These are phyloP conservation scores for Lumnitzera littorea DNA, from an alignment of 345 rosid species.

Conservation along the genomic window DNA sequence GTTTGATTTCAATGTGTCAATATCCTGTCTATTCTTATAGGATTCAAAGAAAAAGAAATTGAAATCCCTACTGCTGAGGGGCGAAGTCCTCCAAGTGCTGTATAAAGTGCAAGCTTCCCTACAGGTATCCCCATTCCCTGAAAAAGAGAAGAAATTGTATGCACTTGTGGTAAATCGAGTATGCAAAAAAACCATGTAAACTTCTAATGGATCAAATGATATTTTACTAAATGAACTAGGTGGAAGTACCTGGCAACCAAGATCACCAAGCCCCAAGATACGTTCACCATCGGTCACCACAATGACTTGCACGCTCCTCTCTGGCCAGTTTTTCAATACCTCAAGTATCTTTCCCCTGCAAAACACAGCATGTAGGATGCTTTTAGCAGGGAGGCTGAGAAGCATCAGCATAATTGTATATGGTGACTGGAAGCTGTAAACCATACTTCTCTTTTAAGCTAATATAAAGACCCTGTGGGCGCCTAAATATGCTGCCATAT, in stretches of 20 bases:
- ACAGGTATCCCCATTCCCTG: slow-evolving; percentile 99
- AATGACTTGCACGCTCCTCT: slow-evolving; percentile 84
- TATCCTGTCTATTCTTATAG: too few relatives aligned
- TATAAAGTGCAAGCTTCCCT: slow-evolving; percentile 78
- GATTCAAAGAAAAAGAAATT: not conserved
- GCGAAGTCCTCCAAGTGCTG: slow-evolving; percentile 83
- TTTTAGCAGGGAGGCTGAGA: not conserved
- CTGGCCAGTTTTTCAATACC: slow-evolving; percentile 93
- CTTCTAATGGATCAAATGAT: too few relatives aligned
- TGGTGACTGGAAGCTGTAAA: too few relatives aligned
- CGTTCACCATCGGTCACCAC: slow-evolving; percentile 98
- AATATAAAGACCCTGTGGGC: slow-evolving; percentile 91
- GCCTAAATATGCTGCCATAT: slow-evolving; percentile 87
- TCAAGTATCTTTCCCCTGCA: slow-evolving; percentile 84
- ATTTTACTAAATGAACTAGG: not conserved
- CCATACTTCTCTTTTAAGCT: slow-evolving; percentile 84
- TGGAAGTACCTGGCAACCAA: slow-evolving; percentile 87
- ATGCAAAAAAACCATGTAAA: too few relatives aligned
- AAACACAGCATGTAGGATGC: slow-evolving; percentile 7
- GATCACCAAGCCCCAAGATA: slow-evolving; percentile 94
- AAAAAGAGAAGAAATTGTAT: not conserved
- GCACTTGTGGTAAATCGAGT: too few relatives aligned
- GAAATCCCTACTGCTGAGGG: slow-evolving; percentile 70
- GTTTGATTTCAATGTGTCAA: too few relatives aligned
- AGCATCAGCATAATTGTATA: not conserved